Conservation (phyloP, 2,329 filamentous ascomycete genomes). For the Diplodia intermedia region DNA sequence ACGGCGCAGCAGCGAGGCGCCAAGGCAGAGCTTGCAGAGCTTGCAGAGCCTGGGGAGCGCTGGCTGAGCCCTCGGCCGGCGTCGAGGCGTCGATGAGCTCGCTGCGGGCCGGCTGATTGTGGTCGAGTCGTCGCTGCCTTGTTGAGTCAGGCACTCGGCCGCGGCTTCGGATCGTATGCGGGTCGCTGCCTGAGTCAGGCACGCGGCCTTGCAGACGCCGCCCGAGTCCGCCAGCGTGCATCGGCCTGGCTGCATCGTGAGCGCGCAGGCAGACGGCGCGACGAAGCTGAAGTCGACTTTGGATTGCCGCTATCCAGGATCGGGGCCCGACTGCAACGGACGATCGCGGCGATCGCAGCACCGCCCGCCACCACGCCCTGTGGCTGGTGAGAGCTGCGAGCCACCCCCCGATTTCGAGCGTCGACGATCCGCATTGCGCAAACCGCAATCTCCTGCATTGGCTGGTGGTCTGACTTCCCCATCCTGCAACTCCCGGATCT, state of each 20-base stretch:
- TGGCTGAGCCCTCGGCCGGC: not conserved
- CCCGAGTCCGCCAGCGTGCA: not conserved
- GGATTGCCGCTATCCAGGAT: constrained; percentile 18
- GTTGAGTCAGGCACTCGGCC: not conserved
- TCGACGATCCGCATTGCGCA: constrained; percentile 15
- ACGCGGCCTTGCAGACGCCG: not conserved
- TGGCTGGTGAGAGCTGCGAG: constrained; percentile 8
- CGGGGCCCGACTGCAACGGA: constrained; percentile 2
- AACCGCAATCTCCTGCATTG: not conserved
- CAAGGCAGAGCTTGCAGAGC: too few relatives aligned
- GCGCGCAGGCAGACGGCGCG: not conserved
- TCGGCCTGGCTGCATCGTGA: not conserved
- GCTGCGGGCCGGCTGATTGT: not conserved
- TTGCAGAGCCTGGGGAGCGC: too few relatives aligned
- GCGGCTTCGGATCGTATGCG: not conserved
- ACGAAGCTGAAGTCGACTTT: constrained; percentile 10
- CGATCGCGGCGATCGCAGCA: constrained; percentile 26
- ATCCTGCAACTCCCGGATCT: not conserved
- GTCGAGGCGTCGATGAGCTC: not conserved
- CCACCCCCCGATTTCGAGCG: not conserved
- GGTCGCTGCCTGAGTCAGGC: constrained; percentile 4
- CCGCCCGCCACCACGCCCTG: not conserved
- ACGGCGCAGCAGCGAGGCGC: not conserved
- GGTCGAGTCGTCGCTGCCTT: not conserved
- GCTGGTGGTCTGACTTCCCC: constrained; percentile 11